Evolutionary conservation across 345 rosid species (phyloP).

Genomic region (Leavenworthia alabamica): DNA sequence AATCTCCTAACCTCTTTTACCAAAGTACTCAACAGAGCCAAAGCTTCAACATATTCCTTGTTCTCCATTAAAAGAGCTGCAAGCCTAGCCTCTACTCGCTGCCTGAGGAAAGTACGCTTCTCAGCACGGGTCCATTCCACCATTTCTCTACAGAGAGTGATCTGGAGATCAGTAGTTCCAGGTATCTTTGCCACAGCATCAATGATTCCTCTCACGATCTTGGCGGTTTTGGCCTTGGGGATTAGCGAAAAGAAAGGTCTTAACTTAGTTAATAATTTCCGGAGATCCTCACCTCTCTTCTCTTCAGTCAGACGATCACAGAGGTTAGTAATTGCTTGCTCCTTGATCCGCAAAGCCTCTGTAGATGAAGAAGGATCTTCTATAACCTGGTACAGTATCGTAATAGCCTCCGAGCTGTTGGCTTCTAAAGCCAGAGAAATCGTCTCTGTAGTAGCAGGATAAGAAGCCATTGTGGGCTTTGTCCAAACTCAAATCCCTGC

Average conservation of each 20-base stretch:
- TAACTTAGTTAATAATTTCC: conserved; percentile 62
- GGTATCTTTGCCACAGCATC: conserved; percentile 97
- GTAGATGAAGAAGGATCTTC: conserved; percentile 83
- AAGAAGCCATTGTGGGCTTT: conserved; percentile 26
- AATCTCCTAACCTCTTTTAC: conserved; percentile 90
- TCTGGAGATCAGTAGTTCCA: conserved; percentile 79
- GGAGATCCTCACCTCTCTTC: conserved; percentile 77
- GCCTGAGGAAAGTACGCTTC: conserved; percentile 90
- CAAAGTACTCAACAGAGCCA: conserved; percentile 56
- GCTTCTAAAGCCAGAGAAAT: conserved; percentile 71
- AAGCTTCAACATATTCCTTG: conserved; percentile 76
- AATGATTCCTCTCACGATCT: conserved; percentile 73
- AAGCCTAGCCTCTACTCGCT: conserved; percentile 91
- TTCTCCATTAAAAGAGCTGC: conserved; percentile 88
- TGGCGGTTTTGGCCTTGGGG: conserved; percentile 97
- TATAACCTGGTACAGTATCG: conserved; percentile 56
- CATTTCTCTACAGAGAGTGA: conserved; percentile 88
- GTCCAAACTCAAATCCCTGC: conserved; percentile 38
- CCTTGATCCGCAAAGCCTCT: conserved; percentile 72
- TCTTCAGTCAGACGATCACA: conserved; percentile 75
- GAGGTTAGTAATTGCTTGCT: conserved; percentile 71
- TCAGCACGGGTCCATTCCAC: conserved; percentile 91
- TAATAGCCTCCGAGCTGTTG: conserved; percentile 59
- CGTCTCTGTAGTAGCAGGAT: conserved; percentile 59
- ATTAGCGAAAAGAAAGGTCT: conserved; percentile 82